These are phyloP conservation scores for Lecanicillium sp. DNA, from an alignment of 2,329 filamentous ascomycete genomes.

Conservation along the genomic window DNA sequence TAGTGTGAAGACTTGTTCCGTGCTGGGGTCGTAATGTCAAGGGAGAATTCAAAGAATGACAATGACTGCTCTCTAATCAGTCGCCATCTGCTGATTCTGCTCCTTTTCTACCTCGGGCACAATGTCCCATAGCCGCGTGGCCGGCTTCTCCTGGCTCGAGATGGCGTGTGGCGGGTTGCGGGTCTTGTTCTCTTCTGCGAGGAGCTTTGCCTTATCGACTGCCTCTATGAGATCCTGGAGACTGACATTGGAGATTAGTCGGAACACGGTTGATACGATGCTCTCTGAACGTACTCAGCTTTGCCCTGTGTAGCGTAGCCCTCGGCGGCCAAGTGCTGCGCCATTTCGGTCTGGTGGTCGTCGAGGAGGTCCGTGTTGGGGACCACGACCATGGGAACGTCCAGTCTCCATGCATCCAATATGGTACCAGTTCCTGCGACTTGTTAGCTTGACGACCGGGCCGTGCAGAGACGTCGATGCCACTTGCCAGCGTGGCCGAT, in stretches of 20 bases:
- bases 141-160: constrained; percentile 15
- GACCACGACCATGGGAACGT: constrained; percentile 78
- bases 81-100: constrained; percentile 32
- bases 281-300: constrained; percentile 55
- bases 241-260: constrained; percentile 15
- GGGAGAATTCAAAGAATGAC: not conserved
- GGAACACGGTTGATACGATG: not conserved
- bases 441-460: constrained; percentile 9
- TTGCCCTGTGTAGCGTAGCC: constrained; percentile 71
- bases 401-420: constrained; percentile 69
- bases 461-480: not conserved
- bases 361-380: constrained; percentile 77
- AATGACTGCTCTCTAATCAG: constrained; percentile 30
- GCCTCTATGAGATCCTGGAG: constrained; percentile 29
- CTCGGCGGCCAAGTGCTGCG: constrained; percentile 64
- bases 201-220: constrained; percentile 31
- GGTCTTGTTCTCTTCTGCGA: constrained; percentile 29
- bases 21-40: too few relatives aligned
- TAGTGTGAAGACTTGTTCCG: too few relatives aligned
- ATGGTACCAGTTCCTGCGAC: constrained; percentile 78
- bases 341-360: constrained; percentile 88
- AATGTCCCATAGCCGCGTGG: constrained; percentile 31
- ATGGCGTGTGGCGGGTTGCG: constrained; percentile 29
- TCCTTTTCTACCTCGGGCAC: constrained; percentile 29
- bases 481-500: constrained; percentile 80